A percentile compares a stretch with the other conserved stretches of the same genome.
These are phyloP conservation scores for Sordaria brevicollis DNA, from an alignment of 495 filamentous ascomycete genomes.

Conservation along the genomic window DNA sequence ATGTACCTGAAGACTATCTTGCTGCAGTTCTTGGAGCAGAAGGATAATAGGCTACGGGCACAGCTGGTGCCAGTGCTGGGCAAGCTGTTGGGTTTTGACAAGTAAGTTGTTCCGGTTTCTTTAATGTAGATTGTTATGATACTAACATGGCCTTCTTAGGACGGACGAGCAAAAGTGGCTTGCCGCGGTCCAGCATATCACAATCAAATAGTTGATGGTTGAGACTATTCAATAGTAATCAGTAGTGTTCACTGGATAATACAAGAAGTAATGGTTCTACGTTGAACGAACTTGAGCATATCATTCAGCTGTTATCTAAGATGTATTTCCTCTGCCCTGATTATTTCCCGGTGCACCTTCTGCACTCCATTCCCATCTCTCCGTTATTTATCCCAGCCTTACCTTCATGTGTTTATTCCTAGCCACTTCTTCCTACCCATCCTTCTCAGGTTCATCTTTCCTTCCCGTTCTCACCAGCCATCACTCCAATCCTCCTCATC, in stretches of 20 bases:
- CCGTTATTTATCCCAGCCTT: no score
- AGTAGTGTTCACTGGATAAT: not conserved
- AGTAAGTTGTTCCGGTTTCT: constrained; percentile 41
- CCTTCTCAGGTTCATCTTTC: not conserved
- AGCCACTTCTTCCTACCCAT: not conserved
- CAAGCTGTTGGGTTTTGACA: constrained; percentile 84
- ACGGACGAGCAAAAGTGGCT: constrained; percentile 86
- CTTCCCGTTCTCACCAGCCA: not conserved
- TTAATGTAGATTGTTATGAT: not conserved
- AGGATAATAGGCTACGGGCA: constrained; percentile 80
- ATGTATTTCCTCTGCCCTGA: not conserved
- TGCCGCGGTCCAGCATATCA: constrained; percentile 50
- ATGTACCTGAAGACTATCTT: constrained; percentile 94
- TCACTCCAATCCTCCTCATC: not conserved
- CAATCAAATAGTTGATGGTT: constrained; percentile 7
- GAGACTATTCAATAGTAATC: not conserved
- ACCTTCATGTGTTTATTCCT: no score
- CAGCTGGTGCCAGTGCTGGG: constrained; percentile 88
- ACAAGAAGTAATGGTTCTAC: not conserved
- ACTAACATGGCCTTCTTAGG: constrained; percentile 28
- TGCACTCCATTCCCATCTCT: not conserved
- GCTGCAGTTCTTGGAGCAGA: constrained; percentile 88
- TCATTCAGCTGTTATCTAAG: not conserved
- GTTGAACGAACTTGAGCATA: not conserved
- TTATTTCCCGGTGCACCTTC: not conserved